Conservation (phyloP, 2,329 filamentous ascomycete species). For the Stachybotrys chartarum region DNA sequence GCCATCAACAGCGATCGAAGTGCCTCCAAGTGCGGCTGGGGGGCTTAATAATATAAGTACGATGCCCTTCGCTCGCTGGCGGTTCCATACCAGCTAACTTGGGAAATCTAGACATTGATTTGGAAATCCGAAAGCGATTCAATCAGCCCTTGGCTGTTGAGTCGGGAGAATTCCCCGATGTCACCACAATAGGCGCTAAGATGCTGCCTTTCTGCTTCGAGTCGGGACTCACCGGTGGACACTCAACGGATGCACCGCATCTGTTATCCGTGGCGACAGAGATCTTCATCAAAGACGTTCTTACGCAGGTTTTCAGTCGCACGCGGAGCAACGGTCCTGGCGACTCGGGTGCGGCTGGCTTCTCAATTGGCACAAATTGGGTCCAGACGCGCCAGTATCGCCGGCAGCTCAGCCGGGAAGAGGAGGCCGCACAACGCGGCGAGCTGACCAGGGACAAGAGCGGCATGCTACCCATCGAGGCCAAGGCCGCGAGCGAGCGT, state of each 20-base stretch:
- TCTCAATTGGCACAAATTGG: conserved; percentile 59
- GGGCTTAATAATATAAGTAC: conserved; percentile 76
- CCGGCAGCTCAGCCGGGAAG: conserved; percentile 67
- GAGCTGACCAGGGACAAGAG: conserved; percentile 67
- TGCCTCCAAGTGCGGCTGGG: conserved; percentile 58
- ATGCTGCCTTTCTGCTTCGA: conserved; percentile 66
- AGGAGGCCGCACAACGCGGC: conserved; percentile 64
- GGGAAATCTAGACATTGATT: conserved; percentile 46
- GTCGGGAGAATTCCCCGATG: conserved; percentile 63
- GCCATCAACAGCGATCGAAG: conserved; percentile 44
- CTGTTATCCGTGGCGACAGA: conserved; percentile 61
- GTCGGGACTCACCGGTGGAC: conserved; percentile 52
- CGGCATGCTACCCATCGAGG: conserved; percentile 74
- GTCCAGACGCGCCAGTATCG: conserved; percentile 76
- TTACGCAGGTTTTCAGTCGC: conserved; percentile 56
- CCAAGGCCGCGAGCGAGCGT: conserved; percentile 65
- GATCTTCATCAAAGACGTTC: conserved; percentile 58
- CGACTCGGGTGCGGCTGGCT: conserved; percentile 52
- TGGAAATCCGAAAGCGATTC: conserved; percentile 61
- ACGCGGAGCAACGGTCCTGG: conserved; percentile 60
- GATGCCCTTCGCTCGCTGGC: conserved; percentile 17
- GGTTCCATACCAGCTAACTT: not conserved
- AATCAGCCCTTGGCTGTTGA: conserved; percentile 57
- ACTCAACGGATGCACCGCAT: conserved; percentile 52
- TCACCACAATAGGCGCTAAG: conserved; percentile 52